Conservation (phyloP, 768 basidiomycete genomes). For the Suillus americanus region DNA sequence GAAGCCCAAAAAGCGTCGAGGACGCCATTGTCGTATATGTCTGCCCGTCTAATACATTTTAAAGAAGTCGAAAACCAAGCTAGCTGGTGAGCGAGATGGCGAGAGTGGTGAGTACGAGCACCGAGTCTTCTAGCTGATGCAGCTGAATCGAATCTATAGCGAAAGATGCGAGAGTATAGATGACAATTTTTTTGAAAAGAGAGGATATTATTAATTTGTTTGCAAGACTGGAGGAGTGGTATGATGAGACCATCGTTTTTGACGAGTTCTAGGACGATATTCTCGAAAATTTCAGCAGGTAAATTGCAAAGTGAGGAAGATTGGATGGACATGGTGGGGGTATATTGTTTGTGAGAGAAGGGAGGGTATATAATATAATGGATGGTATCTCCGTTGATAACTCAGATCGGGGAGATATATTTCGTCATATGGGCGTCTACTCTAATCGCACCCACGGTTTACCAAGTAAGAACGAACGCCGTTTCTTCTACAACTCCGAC, state of each 20-base stretch:
- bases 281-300: conserved; percentile 46
- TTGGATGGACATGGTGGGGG: conserved; percentile 12
- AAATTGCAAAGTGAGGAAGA: conserved; percentile 31
- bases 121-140: conserved; percentile 54
- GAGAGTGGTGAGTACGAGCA: conserved; percentile 36
- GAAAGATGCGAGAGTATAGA: conserved; percentile 57
- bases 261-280: conserved; percentile 49
- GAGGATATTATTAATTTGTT: conserved; percentile 38
- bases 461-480: conserved; percentile 17
- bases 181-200: conserved; percentile 18
- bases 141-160: conserved; percentile 52
- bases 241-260: conserved; percentile 32
- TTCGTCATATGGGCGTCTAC: neutral
- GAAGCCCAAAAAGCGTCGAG: conserved; percentile 42
- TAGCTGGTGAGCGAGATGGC: conserved; percentile 39
- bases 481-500: conserved; percentile 18
- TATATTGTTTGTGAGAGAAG: conserved; percentile 2
- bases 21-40: conserved; percentile 33
- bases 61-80: conserved; percentile 35
- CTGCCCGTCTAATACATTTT: conserved; percentile 27
- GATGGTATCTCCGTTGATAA: neutral
- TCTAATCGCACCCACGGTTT: neutral
- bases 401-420: neutral
- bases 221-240: conserved; percentile 49
- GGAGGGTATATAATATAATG: neutral